phyloP scores from a whole-genome alignment of 805 yeast species.

The Ogataea paradorogensis region DNA sequence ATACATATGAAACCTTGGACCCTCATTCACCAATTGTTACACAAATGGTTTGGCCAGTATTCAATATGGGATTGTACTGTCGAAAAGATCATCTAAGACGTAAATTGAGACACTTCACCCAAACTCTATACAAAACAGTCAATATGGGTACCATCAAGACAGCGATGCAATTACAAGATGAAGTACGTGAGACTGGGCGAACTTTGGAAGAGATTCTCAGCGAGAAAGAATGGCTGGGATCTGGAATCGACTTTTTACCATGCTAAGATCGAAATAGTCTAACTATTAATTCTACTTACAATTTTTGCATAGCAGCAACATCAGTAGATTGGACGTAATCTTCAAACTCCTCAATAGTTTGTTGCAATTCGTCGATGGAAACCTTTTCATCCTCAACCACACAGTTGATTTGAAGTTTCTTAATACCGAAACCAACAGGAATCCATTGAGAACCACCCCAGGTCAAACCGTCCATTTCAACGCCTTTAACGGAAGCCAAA shows the following conservation, averaged over 20 bases:
- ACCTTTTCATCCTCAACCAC: conserved; percentile 98
- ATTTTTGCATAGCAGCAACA: conserved; percentile 96
- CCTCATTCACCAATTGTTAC: conserved; percentile 47
- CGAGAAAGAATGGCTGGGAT: conserved; percentile 45
- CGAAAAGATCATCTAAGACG: conserved; percentile 32
- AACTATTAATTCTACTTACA: conserved; percentile 47
- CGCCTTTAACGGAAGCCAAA: conserved; percentile 79
- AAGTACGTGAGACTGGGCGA: conserved; percentile 46
- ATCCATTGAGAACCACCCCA: conserved; percentile 99
- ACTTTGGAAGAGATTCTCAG: conserved; percentile 42
- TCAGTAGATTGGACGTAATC: conserved; percentile 99
- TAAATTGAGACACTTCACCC: conserved; percentile 35
- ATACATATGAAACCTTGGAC: conserved; percentile 45
- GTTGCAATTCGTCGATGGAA: conserved; percentile 86
- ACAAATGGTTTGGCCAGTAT: conserved; percentile 65
- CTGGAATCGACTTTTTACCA: conserved; percentile 52
- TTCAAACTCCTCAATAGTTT: conserved; percentile 81
- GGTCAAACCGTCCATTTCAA: conserved; percentile 86
- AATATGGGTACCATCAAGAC: conserved; percentile 54
- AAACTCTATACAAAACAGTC: conserved; percentile 43
- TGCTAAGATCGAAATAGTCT: conserved; percentile 15
- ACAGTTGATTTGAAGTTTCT: conserved; percentile 97
- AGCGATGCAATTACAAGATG: conserved; percentile 39
- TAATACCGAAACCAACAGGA: conserved; percentile 99
- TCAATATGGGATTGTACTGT: conserved; percentile 47